Evolutionary conservation across 1,139 yeast species (phyloP).

Genomic region (Magnusiomyces clavatus): DNA sequence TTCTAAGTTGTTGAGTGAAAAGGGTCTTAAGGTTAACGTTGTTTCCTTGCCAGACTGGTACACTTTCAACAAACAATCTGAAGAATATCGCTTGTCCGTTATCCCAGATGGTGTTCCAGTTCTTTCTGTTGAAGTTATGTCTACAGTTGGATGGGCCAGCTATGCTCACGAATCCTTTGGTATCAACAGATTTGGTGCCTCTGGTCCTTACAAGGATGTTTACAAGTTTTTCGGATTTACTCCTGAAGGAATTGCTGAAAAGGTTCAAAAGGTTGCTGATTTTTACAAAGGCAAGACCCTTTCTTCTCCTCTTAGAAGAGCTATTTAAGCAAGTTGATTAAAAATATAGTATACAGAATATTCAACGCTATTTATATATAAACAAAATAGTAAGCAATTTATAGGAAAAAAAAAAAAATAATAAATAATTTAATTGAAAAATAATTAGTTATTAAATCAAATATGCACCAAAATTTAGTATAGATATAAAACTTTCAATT

Average conservation of each 20-base stretch:
- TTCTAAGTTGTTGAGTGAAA: constrained; percentile 53
- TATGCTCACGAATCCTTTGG: constrained; percentile 97
- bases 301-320: constrained; percentile 70
- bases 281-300: constrained; percentile 75
- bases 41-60: constrained; percentile 92
- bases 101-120: constrained; percentile 94
- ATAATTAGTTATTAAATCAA: no score
- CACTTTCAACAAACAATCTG: constrained; percentile 79
- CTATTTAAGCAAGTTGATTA: constrained; percentile 37
- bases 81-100: constrained; percentile 73
- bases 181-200: constrained; percentile 93
- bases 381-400: no score
- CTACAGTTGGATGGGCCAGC: constrained; percentile 89
- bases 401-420: no score
- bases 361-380: no score
- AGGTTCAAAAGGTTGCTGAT: constrained; percentile 71
- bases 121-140: constrained; percentile 88
- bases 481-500: no score
- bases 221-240: constrained; percentile 87
- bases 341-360: no score
- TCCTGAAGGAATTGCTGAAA: constrained; percentile 84
- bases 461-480: no score
- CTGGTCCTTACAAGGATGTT: constrained; percentile 82
- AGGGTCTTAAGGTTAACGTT: constrained; percentile 66
- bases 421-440: no score